These are phyloP conservation scores for Leucosporidium creatinivorum DNA, from an alignment of 768 basidiomycete species.

Conservation along the genomic window DNA sequence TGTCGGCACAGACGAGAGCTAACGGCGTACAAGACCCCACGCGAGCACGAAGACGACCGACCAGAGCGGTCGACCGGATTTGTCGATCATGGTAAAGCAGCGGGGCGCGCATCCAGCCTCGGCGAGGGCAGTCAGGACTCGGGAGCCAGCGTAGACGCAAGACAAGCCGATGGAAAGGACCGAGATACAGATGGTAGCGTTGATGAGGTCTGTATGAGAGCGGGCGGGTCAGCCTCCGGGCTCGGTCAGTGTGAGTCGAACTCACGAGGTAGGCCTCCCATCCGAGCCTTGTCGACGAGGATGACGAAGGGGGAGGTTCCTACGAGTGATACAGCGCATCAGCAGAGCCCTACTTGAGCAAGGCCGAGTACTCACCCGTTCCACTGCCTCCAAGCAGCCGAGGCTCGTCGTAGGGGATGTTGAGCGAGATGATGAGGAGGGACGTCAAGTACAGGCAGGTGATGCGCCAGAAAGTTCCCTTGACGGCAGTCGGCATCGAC, in stretches of 20 bases:
- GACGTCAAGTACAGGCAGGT: conserved; percentile 55
- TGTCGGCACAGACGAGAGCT: no score
- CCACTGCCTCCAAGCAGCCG: conserved; percentile 44
- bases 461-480: conserved; percentile 75
- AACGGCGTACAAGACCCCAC: conserved; percentile 21
- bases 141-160: conserved; percentile 60
- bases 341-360: no score
- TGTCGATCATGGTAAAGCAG: conserved; percentile 59
- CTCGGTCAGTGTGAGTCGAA: no score
- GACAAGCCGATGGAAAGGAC: conserved; percentile 56
- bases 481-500: conserved; percentile 81
- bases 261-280: conserved; percentile 28
- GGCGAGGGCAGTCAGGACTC: conserved; percentile 58
- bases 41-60: conserved; percentile 45
- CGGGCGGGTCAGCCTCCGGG: no score
- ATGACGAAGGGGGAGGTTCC: conserved; percentile 43
- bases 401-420: conserved; percentile 46
- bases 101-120: conserved; percentile 59
- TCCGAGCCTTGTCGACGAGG: conserved; percentile 40
- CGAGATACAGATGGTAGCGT: conserved; percentile 53
- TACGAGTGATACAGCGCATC: no score
- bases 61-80: conserved; percentile 55
- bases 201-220: conserved; percentile 25
- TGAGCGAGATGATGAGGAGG: conserved; percentile 42
- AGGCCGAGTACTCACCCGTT: conserved; percentile 27